phyloP scores from a whole-genome alignment of 2,329 filamentous ascomycete species.

The Aspergillus ibericus region DNA sequence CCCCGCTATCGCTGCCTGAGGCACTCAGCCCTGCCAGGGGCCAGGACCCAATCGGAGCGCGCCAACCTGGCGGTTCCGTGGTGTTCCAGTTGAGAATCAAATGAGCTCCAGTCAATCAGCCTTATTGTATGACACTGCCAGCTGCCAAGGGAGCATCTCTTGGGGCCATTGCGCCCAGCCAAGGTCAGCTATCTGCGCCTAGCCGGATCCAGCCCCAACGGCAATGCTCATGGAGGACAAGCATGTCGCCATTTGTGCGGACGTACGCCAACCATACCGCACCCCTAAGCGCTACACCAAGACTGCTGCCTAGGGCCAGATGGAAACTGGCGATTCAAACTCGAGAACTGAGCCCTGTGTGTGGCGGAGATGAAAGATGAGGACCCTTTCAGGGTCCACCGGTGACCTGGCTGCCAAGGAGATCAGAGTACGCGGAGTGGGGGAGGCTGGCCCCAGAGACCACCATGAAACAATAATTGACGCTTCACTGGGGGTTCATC shows the following conservation, averaged over 20 bases:
- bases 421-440: conserved; percentile 11
- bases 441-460: conserved; percentile 3
- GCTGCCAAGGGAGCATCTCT: neutral
- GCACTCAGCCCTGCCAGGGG: neutral
- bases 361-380: neutral
- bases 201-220: neutral
- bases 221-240: conserved; percentile 1
- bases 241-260: neutral
- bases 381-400: conserved; percentile 12
- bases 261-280: neutral
- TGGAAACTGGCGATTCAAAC: neutral
- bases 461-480: conserved; percentile 6
- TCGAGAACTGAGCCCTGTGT: neutral
- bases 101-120: neutral
- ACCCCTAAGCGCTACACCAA: neutral
- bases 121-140: neutral
- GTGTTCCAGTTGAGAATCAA: neutral
- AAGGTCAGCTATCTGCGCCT: neutral
- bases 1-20: neutral
- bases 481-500: neutral
- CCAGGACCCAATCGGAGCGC: neutral
- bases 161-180: neutral
- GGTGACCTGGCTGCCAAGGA: conserved; percentile 16
- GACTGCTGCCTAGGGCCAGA: conserved; percentile 1
- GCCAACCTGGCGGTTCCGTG: too few species aligned